phyloP scores from a whole-genome alignment of 1,284 basidiomycete species.

The Xerocomus amazonicus region DNA sequence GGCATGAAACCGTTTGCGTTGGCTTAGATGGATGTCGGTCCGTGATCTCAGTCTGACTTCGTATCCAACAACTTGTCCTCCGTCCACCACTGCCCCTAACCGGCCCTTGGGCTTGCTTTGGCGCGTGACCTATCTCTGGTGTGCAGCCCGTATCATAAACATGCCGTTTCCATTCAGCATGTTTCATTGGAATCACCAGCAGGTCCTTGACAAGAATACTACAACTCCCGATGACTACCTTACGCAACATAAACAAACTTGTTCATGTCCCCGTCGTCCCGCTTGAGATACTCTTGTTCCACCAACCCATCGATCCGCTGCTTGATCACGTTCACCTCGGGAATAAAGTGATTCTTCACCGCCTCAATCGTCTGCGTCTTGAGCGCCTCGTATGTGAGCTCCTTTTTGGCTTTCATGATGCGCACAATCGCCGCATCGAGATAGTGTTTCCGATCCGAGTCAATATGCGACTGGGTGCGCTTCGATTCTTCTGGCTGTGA shows the following conservation, averaged over 20 bases:
- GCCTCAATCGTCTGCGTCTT: constrained; percentile 76
- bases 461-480: constrained; percentile 80
- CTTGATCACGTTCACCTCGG: constrained; percentile 77
- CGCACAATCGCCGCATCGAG: constrained; percentile 94
- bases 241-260: constrained; percentile 74
- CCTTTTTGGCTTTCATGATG: constrained; percentile 91
- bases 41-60: too few relatives aligned
- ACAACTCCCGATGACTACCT: too few relatives aligned
- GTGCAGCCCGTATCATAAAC: too few relatives aligned
- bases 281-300: constrained; percentile 81
- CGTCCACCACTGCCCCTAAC: too few relatives aligned
- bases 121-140: too few relatives aligned
- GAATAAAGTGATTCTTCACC: constrained; percentile 76
- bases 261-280: constrained; percentile 69
- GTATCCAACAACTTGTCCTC: background rate
- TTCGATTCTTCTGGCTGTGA: constrained; percentile 80
- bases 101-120: too few relatives aligned
- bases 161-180: too few relatives aligned
- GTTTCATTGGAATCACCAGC: too few relatives aligned
- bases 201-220: too few relatives aligned
- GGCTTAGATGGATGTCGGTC: too few relatives aligned
- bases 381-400: constrained; percentile 72
- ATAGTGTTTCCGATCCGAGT: constrained; percentile 81
- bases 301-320: constrained; percentile 78
- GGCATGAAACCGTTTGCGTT: background rate